Evolutionary conservation across 2,329 filamentous ascomycete species (phyloP), one percentile per base, ranked within the genome.

Genomic region (Lithohypha guttulata): DNA sequence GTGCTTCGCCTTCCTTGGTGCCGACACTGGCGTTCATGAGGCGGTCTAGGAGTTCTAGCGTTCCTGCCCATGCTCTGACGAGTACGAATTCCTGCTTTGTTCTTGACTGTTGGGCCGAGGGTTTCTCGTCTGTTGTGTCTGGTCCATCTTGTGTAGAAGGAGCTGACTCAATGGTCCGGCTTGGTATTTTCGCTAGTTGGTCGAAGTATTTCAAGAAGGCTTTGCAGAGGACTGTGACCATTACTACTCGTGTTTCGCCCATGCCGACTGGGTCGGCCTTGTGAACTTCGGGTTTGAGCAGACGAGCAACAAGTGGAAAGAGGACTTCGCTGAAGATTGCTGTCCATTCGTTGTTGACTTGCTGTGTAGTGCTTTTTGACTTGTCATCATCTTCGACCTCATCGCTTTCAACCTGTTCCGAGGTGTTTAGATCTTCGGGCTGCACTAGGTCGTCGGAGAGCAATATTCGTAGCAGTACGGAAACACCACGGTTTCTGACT

Each of bases 121-220:
- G 15, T 17, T 33, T n/a, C n/a, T 31, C 36, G 3, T 31, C 18
- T n/a, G 5, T 8, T 5, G n/a, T 21, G 3, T 15, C 17, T 15
- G 15, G n/a, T 3, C 17, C 27, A 3, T n/a, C 17, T 11, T n/a
- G 8, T 19, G 14, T 15, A 14, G 35, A 8, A 3, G 11, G 23
- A 6, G 26, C 17, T 15, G 23, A 17, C 18, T 40, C 23, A 6
- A 39, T 32, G n/a, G 23, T 28, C 15, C 27, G 35, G 10, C 34
- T 28, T 6, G 41, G 41, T 17, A 43, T 32, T 26, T 23, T 79
- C 3, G 80, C 82, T 19, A 95, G 70, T 25, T 89, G 68, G 2
- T 89, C 84, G 2, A 96, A 70, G 58, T 95, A 96, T 58, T 94
- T 87, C 44, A 98, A 62, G 62, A 95, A 98, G 2, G 95, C 89